Conservation (phyloP, 2,329 filamentous ascomycete genomes). For the Tolypocladium ovalisporum region DNA sequence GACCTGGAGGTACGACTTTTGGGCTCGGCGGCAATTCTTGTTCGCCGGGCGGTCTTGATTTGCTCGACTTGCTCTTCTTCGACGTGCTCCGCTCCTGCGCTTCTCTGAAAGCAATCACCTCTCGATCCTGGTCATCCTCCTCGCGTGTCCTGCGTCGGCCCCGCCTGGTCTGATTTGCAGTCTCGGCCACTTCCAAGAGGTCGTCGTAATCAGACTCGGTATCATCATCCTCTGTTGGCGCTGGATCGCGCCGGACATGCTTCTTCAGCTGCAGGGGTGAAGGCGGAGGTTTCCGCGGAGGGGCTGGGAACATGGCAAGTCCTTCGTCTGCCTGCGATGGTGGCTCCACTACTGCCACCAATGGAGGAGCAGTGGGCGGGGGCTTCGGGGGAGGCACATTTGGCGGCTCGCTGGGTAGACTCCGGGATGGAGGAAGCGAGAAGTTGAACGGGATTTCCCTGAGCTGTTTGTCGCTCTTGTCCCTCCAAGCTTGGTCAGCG, state of each 20-base stretch:
- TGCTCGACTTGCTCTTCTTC: conserved; percentile 51
- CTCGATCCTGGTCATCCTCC: conserved; percentile 73
- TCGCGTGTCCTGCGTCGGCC: conserved; percentile 77
- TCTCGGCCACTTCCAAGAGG: conserved; percentile 57
- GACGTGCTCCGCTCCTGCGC: conserved; percentile 62
- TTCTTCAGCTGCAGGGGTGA: conserved; percentile 62
- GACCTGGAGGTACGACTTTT: conserved; percentile 18
- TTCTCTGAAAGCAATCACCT: conserved; percentile 54
- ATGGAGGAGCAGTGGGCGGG: conserved; percentile 26
- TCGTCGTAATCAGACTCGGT: conserved; percentile 80
- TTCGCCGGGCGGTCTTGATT: conserved; percentile 15
- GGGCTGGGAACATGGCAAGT: conserved; percentile 43
- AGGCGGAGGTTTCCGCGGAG: conserved; percentile 71
- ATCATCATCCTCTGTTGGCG: conserved; percentile 42
- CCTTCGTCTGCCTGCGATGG: conserved; percentile 33
- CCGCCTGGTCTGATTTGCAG: conserved; percentile 47
- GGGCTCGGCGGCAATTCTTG: conserved; percentile 25
- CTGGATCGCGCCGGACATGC: conserved; percentile 10
- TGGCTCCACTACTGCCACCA: conserved; percentile 29
- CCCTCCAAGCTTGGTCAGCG: conserved; percentile 33
- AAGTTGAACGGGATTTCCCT: conserved; percentile 39
- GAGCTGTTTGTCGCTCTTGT: conserved; percentile 28
- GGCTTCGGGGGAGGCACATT: conserved; percentile 41
- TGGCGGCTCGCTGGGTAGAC: conserved; percentile 39
- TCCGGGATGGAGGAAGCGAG: conserved; percentile 44